Conservation (phyloP, 495 filamentous ascomycete species). For the Mycothermus thermophilus region DNA sequence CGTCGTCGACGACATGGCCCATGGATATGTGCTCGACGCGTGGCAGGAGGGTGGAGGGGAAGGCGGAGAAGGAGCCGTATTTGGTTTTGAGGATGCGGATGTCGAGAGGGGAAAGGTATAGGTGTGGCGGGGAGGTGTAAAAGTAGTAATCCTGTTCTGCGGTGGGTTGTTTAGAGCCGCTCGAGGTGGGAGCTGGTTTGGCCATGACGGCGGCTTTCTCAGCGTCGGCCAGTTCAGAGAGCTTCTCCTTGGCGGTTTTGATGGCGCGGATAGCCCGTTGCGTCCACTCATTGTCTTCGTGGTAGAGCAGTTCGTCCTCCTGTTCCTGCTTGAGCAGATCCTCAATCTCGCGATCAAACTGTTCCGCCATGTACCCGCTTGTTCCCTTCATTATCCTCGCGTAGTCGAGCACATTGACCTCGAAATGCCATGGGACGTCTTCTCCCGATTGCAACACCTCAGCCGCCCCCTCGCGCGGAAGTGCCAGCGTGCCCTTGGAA, state of each 20-base stretch:
- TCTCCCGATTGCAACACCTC: slow-evolving; percentile 52
- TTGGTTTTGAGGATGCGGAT: slow-evolving; percentile 87
- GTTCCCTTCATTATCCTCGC: slow-evolving; percentile 91
- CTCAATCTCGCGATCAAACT: slow-evolving; percentile 65
- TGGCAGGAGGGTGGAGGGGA: slow-evolving; percentile 83
- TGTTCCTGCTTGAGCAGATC: slow-evolving; percentile 60
- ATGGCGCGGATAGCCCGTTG: slow-evolving; percentile 64
- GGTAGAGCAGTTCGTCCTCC: slow-evolving; percentile 87
- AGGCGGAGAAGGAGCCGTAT: slow-evolving; percentile 68
- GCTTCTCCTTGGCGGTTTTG: slow-evolving; percentile 55
- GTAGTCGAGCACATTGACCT: slow-evolving; percentile 87
- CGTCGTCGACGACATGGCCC: slow-evolving; percentile 83
- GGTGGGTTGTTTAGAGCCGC: slow-evolving; percentile 2
- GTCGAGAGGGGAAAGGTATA: slow-evolving; percentile 86
- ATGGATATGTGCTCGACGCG: slow-evolving; percentile 84
- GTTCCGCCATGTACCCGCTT: slow-evolving; percentile 67
- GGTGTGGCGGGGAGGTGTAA: slow-evolving; percentile 79
- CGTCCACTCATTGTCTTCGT: slow-evolving; percentile 85
- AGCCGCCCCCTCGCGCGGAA: slow-evolving; percentile 66
- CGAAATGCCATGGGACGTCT: slow-evolving; percentile 86
- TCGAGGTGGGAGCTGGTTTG: slow-evolving; percentile 1
- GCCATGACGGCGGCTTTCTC: slow-evolving; percentile 3
- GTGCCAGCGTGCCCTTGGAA: slow-evolving; percentile 65
- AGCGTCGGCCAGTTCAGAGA: slow-evolving; percentile 25
- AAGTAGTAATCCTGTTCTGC: slow-evolving; percentile 54